Percentiles rank a stretch among this genome's conserved stretches.
phyloP scores from a whole-genome alignment of 139 green algal species.

The Pedinophyceae sp. region DNA sequence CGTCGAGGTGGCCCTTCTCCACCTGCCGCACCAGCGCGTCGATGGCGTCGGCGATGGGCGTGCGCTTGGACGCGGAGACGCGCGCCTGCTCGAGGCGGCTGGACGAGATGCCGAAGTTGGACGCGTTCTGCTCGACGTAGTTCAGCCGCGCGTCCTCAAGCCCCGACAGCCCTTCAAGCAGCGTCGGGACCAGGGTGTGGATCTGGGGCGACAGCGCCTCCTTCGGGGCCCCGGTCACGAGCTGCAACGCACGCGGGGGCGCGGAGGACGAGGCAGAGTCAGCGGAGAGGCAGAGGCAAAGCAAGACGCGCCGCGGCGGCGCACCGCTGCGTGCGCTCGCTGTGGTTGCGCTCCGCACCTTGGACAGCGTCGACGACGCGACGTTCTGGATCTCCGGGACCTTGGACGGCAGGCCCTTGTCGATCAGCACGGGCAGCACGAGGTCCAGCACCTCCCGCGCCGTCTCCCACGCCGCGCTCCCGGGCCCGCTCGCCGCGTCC shows the following conservation, averaged over 20 bases:
- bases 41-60: constrained; percentile 45
- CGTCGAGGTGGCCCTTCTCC: constrained; percentile 27
- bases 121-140: constrained; percentile 58
- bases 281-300: background rate
- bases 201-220: constrained; percentile 13
- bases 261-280: too few relatives aligned
- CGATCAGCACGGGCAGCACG: constrained; percentile 25
- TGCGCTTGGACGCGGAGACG: constrained; percentile 23
- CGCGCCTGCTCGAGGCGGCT: constrained; percentile 23
- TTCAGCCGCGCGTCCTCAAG: constrained; percentile 44
- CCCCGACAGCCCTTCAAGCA: too few relatives aligned
- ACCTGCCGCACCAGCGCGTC: constrained; percentile 35
- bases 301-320: too few relatives aligned
- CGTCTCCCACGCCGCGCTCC: too few relatives aligned
- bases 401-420: constrained; percentile 11
- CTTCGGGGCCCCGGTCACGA: constrained; percentile 14
- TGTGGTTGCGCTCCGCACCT: too few relatives aligned
- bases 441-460: too few relatives aligned
- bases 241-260: constrained; percentile 15
- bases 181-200: constrained; percentile 8
- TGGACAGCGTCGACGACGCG: background rate
- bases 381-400: background rate
- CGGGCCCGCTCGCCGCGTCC: background rate
- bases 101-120: constrained; percentile 4
- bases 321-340: too few relatives aligned